A percentile compares a stretch with the other conserved stretches of the same genome.
Evolutionary conservation across 352 stramenopile genomes (phyloP).

Genomic region (Pythium volutum): DNA sequence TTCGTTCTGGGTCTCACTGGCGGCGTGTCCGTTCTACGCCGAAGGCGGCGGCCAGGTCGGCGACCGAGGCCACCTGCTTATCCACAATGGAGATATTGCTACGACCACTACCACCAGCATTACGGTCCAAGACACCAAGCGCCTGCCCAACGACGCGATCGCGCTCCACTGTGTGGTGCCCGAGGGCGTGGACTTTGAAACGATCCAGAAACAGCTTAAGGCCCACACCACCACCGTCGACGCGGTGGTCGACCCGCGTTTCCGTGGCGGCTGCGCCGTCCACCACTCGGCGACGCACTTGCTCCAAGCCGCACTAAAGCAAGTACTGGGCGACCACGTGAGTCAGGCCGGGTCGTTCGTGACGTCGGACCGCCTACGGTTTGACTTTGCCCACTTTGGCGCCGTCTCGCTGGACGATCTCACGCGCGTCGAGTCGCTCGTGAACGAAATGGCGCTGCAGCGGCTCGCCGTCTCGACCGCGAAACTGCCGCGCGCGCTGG

Average conservation of each 20-base stretch:
- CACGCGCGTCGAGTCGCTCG: conserved; percentile 43
- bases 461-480: conserved; percentile 37
- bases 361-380: conserved; percentile 57
- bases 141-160: conserved; percentile 37
- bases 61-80: conserved; percentile 46
- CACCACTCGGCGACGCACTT: conserved; percentile 84
- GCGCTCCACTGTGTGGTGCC: conserved; percentile 46
- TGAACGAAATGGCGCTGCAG: conserved; percentile 55
- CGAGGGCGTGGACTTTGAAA: conserved; percentile 23
- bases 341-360: conserved; percentile 72
- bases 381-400: conserved; percentile 84
- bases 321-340: conserved; percentile 66
- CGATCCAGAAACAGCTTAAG: conserved; percentile 28
- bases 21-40: conserved; percentile 71
- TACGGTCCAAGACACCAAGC: conserved; percentile 46
- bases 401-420: conserved; percentile 59
- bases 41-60: conserved; percentile 78
- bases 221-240: conserved; percentile 24
- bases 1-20: conserved; percentile 41
- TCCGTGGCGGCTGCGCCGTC: conserved; percentile 46
- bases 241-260: conserved; percentile 44
- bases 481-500: conserved; percentile 41
- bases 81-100: background rate
- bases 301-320: conserved; percentile 65
- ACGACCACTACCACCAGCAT: conserved; percentile 12